phyloP scores from a whole-genome alignment of 1,284 basidiomycete genomes.

The Xerocomus minutiporus region DNA sequence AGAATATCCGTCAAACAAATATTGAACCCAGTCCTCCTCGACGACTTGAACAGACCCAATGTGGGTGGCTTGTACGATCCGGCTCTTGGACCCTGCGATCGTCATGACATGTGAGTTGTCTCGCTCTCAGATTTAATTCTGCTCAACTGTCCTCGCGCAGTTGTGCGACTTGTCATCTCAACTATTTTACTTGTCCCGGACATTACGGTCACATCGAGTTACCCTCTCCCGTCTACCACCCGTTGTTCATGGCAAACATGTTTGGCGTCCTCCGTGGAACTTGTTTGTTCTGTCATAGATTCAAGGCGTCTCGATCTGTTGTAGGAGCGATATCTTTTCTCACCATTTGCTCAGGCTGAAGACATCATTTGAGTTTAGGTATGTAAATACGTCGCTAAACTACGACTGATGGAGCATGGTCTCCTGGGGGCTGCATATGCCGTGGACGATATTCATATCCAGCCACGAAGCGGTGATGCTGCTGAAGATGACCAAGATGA shows the following conservation, averaged over 20 bases:
- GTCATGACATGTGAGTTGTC: slow-evolving; percentile 78
- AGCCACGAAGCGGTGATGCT: slow-evolving; percentile 36
- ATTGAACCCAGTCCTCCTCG: slow-evolving; percentile 88
- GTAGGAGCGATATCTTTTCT: slow-evolving; percentile 45
- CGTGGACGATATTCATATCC: slow-evolving; percentile 59
- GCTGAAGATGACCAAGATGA: slow-evolving; percentile 42
- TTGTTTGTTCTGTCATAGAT: slow-evolving; percentile 96
- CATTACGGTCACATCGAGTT: slow-evolving; percentile 99
- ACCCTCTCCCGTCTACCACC: slow-evolving; percentile 93
- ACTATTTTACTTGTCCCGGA: slow-evolving; percentile 92
- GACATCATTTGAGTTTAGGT: slow-evolving; percentile 43
- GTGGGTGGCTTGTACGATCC: slow-evolving; percentile 94
- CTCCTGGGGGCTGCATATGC: slow-evolving; percentile 79
- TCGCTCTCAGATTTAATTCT: not conserved
- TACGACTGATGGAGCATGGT: slow-evolving; percentile 88
- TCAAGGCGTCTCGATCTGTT: slow-evolving; percentile 76
- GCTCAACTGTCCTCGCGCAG: slow-evolving; percentile 41
- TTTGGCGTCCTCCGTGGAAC: slow-evolving; percentile 84
- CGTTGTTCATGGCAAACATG: slow-evolving; percentile 92
- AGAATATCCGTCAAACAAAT: slow-evolving; percentile 97
- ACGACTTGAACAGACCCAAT: slow-evolving; percentile 92
- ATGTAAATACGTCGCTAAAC: slow-evolving; percentile 80
- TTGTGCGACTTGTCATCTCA: slow-evolving; percentile 90
- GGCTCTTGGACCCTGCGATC: slow-evolving; percentile 86
- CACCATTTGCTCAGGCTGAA: slow-evolving; percentile 10